phyloP scores from a whole-genome alignment of 306 rosid genomes.

The Vicia sativa region DNA sequence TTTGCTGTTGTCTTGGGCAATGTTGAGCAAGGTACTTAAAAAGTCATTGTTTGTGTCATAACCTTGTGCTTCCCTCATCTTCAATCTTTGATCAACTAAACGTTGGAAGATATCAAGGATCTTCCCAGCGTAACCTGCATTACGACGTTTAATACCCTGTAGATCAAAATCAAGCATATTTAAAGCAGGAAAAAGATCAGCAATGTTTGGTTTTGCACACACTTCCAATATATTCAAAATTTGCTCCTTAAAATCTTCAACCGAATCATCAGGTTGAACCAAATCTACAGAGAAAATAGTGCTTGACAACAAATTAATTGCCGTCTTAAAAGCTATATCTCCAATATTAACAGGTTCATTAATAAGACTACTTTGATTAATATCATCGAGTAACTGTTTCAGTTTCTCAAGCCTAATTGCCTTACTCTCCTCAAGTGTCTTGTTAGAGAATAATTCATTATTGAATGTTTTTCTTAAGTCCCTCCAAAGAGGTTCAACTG shows the following conservation, averaged over 20 bases:
- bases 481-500: not conserved
- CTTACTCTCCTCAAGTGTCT: not conserved
- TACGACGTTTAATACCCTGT: not conserved
- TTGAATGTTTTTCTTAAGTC: not conserved
- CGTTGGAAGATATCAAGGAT: not conserved
- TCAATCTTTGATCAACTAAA: not conserved
- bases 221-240: not conserved
- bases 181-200: not conserved
- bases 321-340: not conserved
- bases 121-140: not conserved
- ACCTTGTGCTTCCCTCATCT: not conserved
- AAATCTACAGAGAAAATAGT: not conserved
- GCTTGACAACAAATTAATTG: not conserved
- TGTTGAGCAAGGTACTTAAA: not conserved
- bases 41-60: not conserved
- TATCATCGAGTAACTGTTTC: not conserved
- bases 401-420: not conserved
- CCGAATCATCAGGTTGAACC: not conserved
- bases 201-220: not conserved
- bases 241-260: not conserved
- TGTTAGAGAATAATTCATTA: not conserved
- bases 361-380: not conserved
- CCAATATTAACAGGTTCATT: not conserved
- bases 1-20: not conserved
- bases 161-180: not conserved